Percentiles rank a stretch among this genome's conserved stretches.
phyloP scores from a whole-genome alignment of 495 filamentous ascomycete genomes.

The Pyronema omphalodes region DNA sequence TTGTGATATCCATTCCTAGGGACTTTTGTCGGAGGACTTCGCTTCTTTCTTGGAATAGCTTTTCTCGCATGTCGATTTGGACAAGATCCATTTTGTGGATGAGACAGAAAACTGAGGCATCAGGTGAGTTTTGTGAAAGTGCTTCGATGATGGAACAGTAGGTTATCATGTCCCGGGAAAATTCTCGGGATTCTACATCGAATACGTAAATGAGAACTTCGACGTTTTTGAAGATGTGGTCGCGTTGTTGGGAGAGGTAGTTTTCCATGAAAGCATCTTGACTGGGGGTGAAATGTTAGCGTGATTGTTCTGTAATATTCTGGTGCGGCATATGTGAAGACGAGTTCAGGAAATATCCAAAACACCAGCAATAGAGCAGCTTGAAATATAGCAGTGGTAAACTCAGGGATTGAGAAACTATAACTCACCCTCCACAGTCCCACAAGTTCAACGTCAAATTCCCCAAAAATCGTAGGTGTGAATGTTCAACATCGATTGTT shows the following conservation, averaged over 20 bases:
- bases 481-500: constrained; percentile 97
- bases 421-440: constrained; percentile 76
- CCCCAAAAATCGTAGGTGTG: constrained; percentile 92
- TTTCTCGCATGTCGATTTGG: constrained; percentile 52
- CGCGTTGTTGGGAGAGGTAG: constrained; percentile 81
- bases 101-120: constrained; percentile 73
- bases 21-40: constrained; percentile 54
- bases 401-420: neutral
- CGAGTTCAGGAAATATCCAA: neutral
- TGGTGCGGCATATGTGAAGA: neutral
- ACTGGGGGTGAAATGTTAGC: constrained; percentile 28
- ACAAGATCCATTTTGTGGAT: constrained; percentile 99
- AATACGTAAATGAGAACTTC: constrained; percentile 98
- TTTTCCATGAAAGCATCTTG: constrained; percentile 98
- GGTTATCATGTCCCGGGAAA: constrained; percentile 73
- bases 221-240: constrained; percentile 90
- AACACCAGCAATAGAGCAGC: neutral
- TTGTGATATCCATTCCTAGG: constrained; percentile 44
- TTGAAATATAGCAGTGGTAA: neutral
- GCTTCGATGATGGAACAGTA: constrained; percentile 76
- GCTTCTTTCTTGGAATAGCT: constrained; percentile 63
- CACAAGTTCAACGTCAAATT: constrained; percentile 93
- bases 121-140: constrained; percentile 63
- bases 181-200: constrained; percentile 88
- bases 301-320: neutral